Evolutionary conservation across 805 yeast genomes (phyloP), one percentile per base, ranked within the genome.

Genomic region (Cyberlindnera sargentensis): DNA sequence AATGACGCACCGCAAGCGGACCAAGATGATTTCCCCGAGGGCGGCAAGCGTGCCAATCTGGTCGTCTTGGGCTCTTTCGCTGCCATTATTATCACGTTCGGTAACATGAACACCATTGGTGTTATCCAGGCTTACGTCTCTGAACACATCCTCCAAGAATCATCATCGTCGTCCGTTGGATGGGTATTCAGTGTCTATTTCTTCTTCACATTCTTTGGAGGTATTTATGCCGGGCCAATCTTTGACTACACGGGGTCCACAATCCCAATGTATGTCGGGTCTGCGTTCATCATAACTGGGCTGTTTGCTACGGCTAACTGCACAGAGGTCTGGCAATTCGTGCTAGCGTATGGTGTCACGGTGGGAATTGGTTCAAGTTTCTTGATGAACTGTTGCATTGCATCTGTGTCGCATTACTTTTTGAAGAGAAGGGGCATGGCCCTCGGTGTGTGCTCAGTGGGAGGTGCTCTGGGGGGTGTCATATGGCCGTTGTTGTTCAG

Each of bases 91-190:
- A 73, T 75, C 3, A 68, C 75, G 4, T 76, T 82, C 55, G 95
- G 95, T 2, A 50, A 84, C 26, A 68, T 80, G 61, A 84, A 83
- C 55, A 64, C 84, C 1, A 68, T 75, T 8, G 88, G 89, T 42
- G 82, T 80, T 1, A 68, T 83, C 34, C 85, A 83, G 60, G 76
- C 85, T 0, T 82, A 78, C 57, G 71, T 83, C 3, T 63, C 76
- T 3, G 60, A 62, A 20, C 73, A 81, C 55, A 80, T 78, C 48
- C 65, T 84, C 44, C 53, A 56, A 6, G 50, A 67, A 30, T 58
- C 68, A 24, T 58, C 72, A 10, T 66, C 78, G 10, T 67, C 80
- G 23, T 59, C 75, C 3, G 67, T 82, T 6, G 77, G 86, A 1
- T 84, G 91, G 93, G 74, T 84, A 44, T 84, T 84, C 55, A 73